Base-by-base conservation (phyloP, 495 filamentous ascomycete species). In the Talaromyces proteolyticus region DNA sequence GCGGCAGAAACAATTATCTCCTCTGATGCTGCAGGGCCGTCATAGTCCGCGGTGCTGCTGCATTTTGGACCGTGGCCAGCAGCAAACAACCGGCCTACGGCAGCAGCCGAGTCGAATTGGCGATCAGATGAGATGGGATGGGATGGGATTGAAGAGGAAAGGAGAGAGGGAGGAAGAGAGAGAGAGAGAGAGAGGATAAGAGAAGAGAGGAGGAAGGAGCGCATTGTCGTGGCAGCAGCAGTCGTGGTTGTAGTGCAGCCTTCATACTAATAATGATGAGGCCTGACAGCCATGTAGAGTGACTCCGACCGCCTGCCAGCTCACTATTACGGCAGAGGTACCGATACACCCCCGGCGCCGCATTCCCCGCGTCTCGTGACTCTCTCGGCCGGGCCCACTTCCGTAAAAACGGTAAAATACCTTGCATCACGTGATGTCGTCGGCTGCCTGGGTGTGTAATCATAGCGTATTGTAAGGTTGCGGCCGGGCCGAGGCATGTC, bases 401-500 rank as follows among this genome's bases (percentile, higher is more conserved):
- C 14, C 8, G 29, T 34, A 34, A 34, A 24, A 47, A 14, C 44
- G 44, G 25, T 17, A 47, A 17, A 47, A 25, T 47, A 47, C 53
- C 57, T 2, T 4, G 47, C n/a, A 44, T 64, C 61, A 61, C 58
- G 61, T 64, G 58, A 52, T 42, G 47, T 49, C 49, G n/a, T n/a
- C 4, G 29, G 8, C 50, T 55, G 60, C 58, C 55, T 44, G 55
- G 58, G 58, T 53, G 57, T 57, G 44, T 42, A 34, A 29, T 43
- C 10, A 14, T 8, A 8, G 8, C 29, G 29, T 34, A 34, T 14
- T 34, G 29, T 14, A 8, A 14, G 8, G 8, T 34, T 34, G 8
- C 14, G 29, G 29, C 29, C 29, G 29, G 29, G 29, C 29, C 29
- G 29, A 34, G 29, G 29, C 29, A 25, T 24, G 12, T 21, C 11